A percentile compares a stretch with the other conserved stretches of the same genome.
Evolutionary conservation across 768 basidiomycete species (phyloP).

Genomic region (Russula brevipes): DNA sequence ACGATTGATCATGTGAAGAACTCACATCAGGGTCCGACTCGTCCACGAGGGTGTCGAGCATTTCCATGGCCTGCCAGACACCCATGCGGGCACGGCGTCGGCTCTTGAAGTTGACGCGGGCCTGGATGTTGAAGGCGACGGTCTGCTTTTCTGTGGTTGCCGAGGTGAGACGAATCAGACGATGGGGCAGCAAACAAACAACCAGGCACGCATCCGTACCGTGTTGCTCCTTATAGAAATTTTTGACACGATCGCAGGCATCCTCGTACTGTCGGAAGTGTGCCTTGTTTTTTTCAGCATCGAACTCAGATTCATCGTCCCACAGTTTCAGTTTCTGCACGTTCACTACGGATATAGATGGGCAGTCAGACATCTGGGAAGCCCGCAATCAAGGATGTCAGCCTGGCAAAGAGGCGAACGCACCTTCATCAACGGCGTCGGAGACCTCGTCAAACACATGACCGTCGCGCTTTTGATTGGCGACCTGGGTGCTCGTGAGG

Average conservation of each 20-base stretch:
- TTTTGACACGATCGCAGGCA: slow-evolving; percentile 73
- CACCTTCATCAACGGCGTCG: slow-evolving; percentile 48
- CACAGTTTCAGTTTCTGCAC: slow-evolving; percentile 54
- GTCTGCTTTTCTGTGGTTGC: slow-evolving; percentile 74
- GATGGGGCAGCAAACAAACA: neutral
- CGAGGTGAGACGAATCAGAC: slow-evolving; percentile 11
- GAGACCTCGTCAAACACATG: slow-evolving; percentile 40
- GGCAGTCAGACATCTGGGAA: neutral
- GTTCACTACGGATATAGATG: slow-evolving; percentile 50
- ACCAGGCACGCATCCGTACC: slow-evolving; percentile 37
- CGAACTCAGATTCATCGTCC: slow-evolving; percentile 55
- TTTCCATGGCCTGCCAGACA: slow-evolving; percentile 82
- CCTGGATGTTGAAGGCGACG: slow-evolving; percentile 74
- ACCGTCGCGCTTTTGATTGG: slow-evolving; percentile 27
- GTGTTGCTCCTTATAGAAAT: slow-evolving; percentile 75
- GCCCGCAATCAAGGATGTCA: neutral
- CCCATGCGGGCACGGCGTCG: slow-evolving; percentile 66
- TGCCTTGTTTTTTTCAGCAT: slow-evolving; percentile 58
- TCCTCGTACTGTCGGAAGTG: slow-evolving; percentile 67
- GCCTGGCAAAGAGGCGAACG: slow-evolving; percentile 21
- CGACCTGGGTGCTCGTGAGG: slow-evolving; percentile 5
- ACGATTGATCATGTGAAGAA: slow-evolving; percentile 7
- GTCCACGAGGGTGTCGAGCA: slow-evolving; percentile 81
- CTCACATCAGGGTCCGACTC: slow-evolving; percentile 86
- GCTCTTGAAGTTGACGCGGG: slow-evolving; percentile 68